Base-by-base conservation (phyloP, 305 asterid genomes). In the Plantago rigida region DNA sequence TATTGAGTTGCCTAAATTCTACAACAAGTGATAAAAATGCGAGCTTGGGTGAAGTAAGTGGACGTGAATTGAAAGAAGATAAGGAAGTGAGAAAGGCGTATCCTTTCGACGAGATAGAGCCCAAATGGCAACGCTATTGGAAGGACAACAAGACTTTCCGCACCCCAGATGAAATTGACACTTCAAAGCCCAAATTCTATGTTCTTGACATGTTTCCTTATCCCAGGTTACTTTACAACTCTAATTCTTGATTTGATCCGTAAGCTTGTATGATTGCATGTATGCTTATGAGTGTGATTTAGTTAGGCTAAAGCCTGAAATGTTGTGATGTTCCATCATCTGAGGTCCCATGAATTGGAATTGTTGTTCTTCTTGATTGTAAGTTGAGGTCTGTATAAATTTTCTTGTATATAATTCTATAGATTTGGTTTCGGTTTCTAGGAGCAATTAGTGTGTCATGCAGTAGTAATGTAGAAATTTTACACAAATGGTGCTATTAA, bases 181-280 rank as follows among this genome's bases (percentile, higher is more conserved):
- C 87, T 64, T 80, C 95, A 63, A 92, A 83, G 74, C 96, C 95
- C 13, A 92, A 92, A 66, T 92, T 75, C 79, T 92, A 92, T 60
- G 98, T 92, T 68, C 98, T 88, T 47, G 98, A 92, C 77, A 88
- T 92, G 96, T 92, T 92, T 73, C 98, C 96, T 62, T 92, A 92
- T 75, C 98, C 98, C 64, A 88, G 96, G 98, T 88, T 36, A 11
- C 26, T 41, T 12, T 9, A 51, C 5, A 44, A 63, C 13, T 66
- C 49, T 67, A 42, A 12, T 69, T 36, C 66, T 24, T 65, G 26
- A 2, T 53, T 56, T 54, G 48, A 15, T 4, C 0, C 2, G 0
- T 3, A 4, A 31, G 6, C 7, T 31, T 31, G 39, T 31, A 0
- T 31, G 6, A 2, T 31, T 31, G 39, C 39, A 31, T 31, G 0